A percentile compares a stretch with the other conserved stretches of the same genome.
Conservation (phyloP, 257 asterid species). For the Lycium ferocissimum region DNA sequence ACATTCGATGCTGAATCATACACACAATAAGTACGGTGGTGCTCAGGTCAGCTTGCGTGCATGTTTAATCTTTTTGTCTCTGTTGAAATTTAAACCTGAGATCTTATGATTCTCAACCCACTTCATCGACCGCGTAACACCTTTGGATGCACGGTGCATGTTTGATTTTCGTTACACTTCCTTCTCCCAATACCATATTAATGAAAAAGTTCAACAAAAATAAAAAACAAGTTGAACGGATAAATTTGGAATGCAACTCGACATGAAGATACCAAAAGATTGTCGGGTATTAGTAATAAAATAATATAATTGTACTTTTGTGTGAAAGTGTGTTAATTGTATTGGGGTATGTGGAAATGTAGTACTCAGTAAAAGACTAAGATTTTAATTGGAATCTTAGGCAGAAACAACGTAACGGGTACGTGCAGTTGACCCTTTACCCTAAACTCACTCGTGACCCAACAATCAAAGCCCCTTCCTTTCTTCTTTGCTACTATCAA, state of each 20-base stretch:
- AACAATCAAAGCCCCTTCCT: conserved; percentile 10
- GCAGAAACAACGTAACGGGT: conserved; percentile 50
- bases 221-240: background rate
- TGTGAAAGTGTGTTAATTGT: conserved; percentile 16
- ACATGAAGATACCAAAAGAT: conserved; percentile 29
- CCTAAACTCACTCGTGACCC: conserved; percentile 29
- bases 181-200: too few species aligned
- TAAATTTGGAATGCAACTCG: conserved; percentile 18
- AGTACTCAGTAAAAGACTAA: background rate
- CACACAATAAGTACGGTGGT: background rate
- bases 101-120: too few species aligned
- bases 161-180: background rate
- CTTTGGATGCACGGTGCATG: background rate
- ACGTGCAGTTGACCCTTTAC: conserved; percentile 44
- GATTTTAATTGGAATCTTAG: conserved; percentile 44
- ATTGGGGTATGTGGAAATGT: conserved; percentile 19
- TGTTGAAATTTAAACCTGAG: too few species aligned
- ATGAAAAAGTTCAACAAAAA: too few species aligned
- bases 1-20: too few species aligned
- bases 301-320: conserved; percentile 15
- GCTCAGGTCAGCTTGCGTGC: too few species aligned
- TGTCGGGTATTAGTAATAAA: background rate
- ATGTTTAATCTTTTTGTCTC: too few species aligned
- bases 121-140: too few species aligned
- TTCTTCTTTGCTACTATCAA: background rate